Evolutionary conservation across 2,329 filamentous ascomycete species (phyloP).

Genomic region (Lasiodiplodia sp.): DNA sequence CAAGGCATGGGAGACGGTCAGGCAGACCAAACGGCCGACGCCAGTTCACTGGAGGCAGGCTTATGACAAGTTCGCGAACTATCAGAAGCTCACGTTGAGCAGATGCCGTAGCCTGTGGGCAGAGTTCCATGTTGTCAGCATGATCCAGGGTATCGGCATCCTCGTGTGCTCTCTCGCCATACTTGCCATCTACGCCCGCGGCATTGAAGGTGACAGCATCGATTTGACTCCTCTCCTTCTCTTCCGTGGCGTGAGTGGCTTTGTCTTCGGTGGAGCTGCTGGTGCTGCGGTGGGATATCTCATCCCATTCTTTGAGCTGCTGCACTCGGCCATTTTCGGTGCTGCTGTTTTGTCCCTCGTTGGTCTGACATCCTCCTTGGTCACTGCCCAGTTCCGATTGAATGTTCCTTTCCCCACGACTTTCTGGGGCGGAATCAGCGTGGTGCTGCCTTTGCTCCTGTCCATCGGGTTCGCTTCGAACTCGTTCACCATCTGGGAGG

Average conservation of each 20-base stretch:
- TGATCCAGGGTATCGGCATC: slow-evolving; percentile 79
- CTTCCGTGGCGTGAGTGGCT: slow-evolving; percentile 58
- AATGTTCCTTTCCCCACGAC: slow-evolving; percentile 70
- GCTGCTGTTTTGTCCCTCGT: slow-evolving; percentile 49
- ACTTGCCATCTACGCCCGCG: slow-evolving; percentile 75
- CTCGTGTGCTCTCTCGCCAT: slow-evolving; percentile 72
- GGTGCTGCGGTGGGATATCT: slow-evolving; percentile 56
- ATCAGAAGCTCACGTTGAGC: slow-evolving; percentile 78
- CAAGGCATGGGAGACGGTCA: slow-evolving; percentile 57
- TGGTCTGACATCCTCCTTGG: slow-evolving; percentile 52
- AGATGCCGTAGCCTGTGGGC: slow-evolving; percentile 90
- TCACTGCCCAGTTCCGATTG: slow-evolving; percentile 51
- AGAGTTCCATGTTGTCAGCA: slow-evolving; percentile 85
- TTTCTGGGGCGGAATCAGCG: slow-evolving; percentile 87
- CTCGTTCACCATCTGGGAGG: slow-evolving; percentile 99
- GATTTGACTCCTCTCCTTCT: slow-evolving; percentile 63
- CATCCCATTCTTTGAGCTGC: slow-evolving; percentile 48
- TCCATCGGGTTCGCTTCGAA: slow-evolving; percentile 96
- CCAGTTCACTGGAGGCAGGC: slow-evolving; percentile 50
- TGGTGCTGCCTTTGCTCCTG: slow-evolving; percentile 82
- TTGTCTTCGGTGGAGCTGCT: slow-evolving; percentile 50
- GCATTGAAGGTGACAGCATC: slow-evolving; percentile 60
- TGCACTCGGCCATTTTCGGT: slow-evolving; percentile 51
- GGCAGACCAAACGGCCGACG: slow-evolving; percentile 50
- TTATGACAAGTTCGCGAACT: slow-evolving; percentile 70